phyloP scores from a whole-genome alignment of 139 green algal species.

The Nannochloris sp. region DNA sequence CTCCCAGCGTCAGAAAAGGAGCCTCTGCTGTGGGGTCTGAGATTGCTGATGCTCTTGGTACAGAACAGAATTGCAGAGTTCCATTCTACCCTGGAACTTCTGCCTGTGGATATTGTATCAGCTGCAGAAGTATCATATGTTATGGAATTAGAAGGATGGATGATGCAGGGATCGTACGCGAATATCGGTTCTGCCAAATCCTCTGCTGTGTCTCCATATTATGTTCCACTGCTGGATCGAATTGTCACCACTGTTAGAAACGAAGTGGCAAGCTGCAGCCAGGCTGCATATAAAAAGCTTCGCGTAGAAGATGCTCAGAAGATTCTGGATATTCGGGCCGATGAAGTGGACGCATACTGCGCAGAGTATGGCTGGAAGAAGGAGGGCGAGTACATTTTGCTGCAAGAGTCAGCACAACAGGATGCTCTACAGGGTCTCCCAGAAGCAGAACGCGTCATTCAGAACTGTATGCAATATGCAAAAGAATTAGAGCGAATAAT shows the following conservation, averaged over 20 bases:
- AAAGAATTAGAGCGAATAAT: slow-evolving; percentile 95
- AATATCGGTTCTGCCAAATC: slow-evolving; percentile 49
- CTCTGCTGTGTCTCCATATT: neutral
- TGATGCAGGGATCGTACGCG: slow-evolving; percentile 96
- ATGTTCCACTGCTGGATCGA: slow-evolving; percentile 1
- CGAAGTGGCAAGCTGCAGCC: slow-evolving; percentile 86
- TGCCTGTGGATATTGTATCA: slow-evolving; percentile 46
- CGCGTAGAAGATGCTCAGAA: slow-evolving; percentile 66
- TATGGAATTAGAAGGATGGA: slow-evolving; percentile 82
- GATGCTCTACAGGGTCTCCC: neutral
- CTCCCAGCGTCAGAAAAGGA: slow-evolving; percentile 59
- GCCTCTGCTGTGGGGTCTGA: slow-evolving; percentile 60
- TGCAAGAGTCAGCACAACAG: neutral
- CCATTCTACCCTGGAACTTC: slow-evolving; percentile 89
- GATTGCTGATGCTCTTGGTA: slow-evolving; percentile 88
- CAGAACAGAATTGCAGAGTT: slow-evolving; percentile 96
- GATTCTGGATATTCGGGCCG: slow-evolving; percentile 58
- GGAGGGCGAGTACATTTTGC: neutral
- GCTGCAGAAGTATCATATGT: slow-evolving; percentile 27
- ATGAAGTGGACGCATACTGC: slow-evolving; percentile 56
- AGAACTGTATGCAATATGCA: slow-evolving; percentile 81
- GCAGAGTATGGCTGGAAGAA: neutral
- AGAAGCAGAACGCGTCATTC: slow-evolving; percentile 50
- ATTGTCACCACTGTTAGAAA: slow-evolving; percentile 48
- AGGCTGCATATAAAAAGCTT: slow-evolving; percentile 74